phyloP scores from a whole-genome alignment of 2,329 filamentous ascomycete species.

The Endothia cerciana region DNA sequence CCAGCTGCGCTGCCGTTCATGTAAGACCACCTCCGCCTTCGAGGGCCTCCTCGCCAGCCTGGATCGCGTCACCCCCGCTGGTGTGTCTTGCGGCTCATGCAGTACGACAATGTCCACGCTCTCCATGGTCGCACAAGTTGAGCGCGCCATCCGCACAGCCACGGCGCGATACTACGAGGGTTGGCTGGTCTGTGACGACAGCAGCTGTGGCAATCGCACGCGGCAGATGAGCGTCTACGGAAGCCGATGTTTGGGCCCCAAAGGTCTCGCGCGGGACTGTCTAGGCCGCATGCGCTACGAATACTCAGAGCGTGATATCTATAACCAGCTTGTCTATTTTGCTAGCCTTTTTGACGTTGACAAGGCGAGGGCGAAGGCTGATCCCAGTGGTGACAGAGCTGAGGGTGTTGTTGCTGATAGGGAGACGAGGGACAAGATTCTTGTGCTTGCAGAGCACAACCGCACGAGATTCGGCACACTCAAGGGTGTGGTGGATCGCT shows the following conservation, averaged over 20 bases:
- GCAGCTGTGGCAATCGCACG: slow-evolving; percentile 83
- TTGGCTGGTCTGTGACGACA: slow-evolving; percentile 88
- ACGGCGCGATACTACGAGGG: slow-evolving; percentile 88
- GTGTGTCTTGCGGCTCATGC: slow-evolving; percentile 76
- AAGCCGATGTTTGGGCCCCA: slow-evolving; percentile 83
- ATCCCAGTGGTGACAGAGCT: slow-evolving; percentile 42
- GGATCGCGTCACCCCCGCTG: slow-evolving; percentile 69
- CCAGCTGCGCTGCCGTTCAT: slow-evolving; percentile 77
- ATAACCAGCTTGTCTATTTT: slow-evolving; percentile 93
- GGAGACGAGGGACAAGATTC: slow-evolving; percentile 66
- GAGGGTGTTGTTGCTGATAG: slow-evolving; percentile 37
- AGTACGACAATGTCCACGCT: slow-evolving; percentile 67
- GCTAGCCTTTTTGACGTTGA: slow-evolving; percentile 87
- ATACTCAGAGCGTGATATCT: slow-evolving; percentile 84
- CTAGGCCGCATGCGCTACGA: slow-evolving; percentile 87
- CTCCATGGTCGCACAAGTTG: slow-evolving; percentile 82
- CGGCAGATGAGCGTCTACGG: slow-evolving; percentile 94
- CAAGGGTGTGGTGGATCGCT: slow-evolving; percentile 77
- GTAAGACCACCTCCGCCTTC: slow-evolving; percentile 73
- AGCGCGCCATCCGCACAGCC: slow-evolving; percentile 77
- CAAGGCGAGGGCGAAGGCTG: slow-evolving; percentile 64
- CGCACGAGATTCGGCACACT: slow-evolving; percentile 75
- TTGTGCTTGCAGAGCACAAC: slow-evolving; percentile 80
- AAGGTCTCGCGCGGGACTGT: slow-evolving; percentile 82
- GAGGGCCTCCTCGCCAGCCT: slow-evolving; percentile 70